phyloP scores from a whole-genome alignment of 2,329 filamentous ascomycete genomes.

The Venturia oleaginea region DNA sequence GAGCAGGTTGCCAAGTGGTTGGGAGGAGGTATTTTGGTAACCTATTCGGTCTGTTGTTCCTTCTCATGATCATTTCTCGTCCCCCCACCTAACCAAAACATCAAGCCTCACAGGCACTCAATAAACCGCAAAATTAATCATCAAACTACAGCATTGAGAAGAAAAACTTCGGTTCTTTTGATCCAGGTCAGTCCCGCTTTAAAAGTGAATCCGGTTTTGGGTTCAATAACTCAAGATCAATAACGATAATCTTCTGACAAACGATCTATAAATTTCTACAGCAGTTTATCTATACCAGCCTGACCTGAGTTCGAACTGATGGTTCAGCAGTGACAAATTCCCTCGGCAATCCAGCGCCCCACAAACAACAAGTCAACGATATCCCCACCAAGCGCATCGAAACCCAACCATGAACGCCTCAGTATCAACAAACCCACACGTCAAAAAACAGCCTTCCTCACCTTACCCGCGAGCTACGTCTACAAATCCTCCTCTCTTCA shows the following conservation, averaged over 20 bases:
- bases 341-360: neutral
- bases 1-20: neutral
- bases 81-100: neutral
- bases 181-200: neutral
- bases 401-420: neutral
- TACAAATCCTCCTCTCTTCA: neutral
- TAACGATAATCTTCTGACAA: neutral
- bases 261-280: neutral
- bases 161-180: too few species aligned
- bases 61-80: neutral
- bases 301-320: neutral
- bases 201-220: fast-evolving
- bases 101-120: neutral
- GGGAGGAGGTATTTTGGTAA: neutral
- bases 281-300: neutral
- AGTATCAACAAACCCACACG: neutral
- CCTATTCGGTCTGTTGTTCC: neutral
- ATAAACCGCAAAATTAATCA: neutral
- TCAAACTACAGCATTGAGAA: neutral
- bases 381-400: neutral
- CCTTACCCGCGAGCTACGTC: neutral
- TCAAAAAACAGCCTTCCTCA: neutral
- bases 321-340: neutral
- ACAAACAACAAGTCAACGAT: neutral
- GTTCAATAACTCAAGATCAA: neutral